Conservation (phyloP, 129 eudicot species). For the Flaveria ramosissima region DNA sequence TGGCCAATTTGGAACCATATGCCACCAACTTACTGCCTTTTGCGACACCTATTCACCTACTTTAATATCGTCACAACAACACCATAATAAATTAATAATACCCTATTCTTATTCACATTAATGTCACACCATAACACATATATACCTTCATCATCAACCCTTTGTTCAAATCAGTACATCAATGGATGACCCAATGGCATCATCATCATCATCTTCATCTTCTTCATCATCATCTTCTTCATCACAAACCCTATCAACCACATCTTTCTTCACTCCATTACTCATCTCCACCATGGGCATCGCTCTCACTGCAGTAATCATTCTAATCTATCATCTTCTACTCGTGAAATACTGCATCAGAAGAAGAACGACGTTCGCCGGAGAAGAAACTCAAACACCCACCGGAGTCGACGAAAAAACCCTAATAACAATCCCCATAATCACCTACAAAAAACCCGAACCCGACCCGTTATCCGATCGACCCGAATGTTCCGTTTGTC, state of each 20-base stretch:
- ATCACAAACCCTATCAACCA: slow-evolving; percentile 26
- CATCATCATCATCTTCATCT: slow-evolving; percentile 28
- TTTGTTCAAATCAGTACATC: neutral
- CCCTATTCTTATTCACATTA: slow-evolving; percentile 14
- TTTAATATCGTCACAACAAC: slow-evolving; percentile 23
- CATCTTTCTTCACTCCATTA: slow-evolving; percentile 44
- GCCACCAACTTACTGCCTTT: slow-evolving; percentile 12
- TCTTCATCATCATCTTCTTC: slow-evolving; percentile 23
- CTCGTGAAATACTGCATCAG: slow-evolving; percentile 42
- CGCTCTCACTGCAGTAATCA: slow-evolving; percentile 29
- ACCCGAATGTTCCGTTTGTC: slow-evolving; percentile 54
- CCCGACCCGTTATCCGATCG: slow-evolving; percentile 9
- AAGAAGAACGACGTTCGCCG: slow-evolving; percentile 26
- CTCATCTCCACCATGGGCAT: slow-evolving; percentile 53
- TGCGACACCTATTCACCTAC: slow-evolving; percentile 32
- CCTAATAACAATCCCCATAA: slow-evolving; percentile 47
- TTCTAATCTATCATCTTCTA: slow-evolving; percentile 49
- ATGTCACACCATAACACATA: neutral
- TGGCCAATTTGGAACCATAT: slow-evolving; percentile 24
- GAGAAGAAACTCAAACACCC: neutral
- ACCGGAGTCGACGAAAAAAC: slow-evolving; percentile 49
- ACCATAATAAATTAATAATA: slow-evolving; percentile 20
- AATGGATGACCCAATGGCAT: slow-evolving; percentile 30
- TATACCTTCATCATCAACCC: too few relatives aligned
- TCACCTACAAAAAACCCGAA: slow-evolving; percentile 13